Conservation (phyloP, 2,329 filamentous ascomycete species). For the Pseudogymnoascus sp. region DNA sequence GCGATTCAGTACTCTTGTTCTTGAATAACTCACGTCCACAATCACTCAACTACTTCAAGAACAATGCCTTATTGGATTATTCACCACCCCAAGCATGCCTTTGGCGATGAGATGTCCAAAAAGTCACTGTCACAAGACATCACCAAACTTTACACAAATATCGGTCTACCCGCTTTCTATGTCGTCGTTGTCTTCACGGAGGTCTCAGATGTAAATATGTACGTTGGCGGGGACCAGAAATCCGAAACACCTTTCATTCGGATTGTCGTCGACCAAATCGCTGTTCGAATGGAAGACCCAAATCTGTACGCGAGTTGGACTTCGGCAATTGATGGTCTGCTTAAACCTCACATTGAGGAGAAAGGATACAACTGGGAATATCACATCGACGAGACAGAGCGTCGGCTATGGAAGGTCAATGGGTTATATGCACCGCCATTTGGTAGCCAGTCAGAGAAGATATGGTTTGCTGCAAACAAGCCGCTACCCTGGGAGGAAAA, state of each 20-base stretch:
- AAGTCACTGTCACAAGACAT: slow-evolving; percentile 30
- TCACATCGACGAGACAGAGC: slow-evolving; percentile 35
- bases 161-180: slow-evolving; percentile 36
- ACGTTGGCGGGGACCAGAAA: slow-evolving; percentile 27
- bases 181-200: slow-evolving; percentile 35
- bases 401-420: slow-evolving; percentile 37
- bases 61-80: slow-evolving; percentile 37
- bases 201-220: slow-evolving; percentile 23
- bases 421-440: slow-evolving; percentile 32
- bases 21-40: no score
- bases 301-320: slow-evolving; percentile 17
- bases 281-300: slow-evolving; percentile 17
- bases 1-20: no score
- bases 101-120: slow-evolving; percentile 26
- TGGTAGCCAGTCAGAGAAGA: slow-evolving; percentile 30
- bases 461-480: slow-evolving; percentile 24
- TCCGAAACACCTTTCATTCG: slow-evolving; percentile 30
- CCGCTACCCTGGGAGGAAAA: slow-evolving; percentile 11
- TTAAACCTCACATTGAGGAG: slow-evolving; percentile 35
- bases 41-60: neutral
- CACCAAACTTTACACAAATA: slow-evolving; percentile 24
- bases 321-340: neutral
- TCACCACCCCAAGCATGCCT: slow-evolving; percentile 32
- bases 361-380: slow-evolving; percentile 38
- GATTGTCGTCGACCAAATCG: slow-evolving; percentile 26